Base-by-base conservation (phyloP, 768 basidiomycete genomes). In the Collybia sordida region DNA sequence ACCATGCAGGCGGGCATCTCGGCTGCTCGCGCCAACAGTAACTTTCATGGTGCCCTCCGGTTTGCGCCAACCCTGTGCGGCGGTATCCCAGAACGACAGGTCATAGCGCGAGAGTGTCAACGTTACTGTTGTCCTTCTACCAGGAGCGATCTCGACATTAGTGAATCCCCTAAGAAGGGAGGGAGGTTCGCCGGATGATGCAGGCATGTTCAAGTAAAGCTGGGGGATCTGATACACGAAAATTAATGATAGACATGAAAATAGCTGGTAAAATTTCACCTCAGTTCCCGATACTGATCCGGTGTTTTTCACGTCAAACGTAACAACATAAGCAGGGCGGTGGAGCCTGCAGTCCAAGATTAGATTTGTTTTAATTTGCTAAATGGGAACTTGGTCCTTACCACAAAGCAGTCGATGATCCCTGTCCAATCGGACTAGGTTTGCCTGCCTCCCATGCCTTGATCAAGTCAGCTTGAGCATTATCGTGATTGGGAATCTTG, bases 21-120 rank as follows among this genome's bases (percentile, higher is more conserved):
- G 71, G 59, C 86, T 88, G 60, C 88, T 90, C 51, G 79, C 75
- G 15, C 88, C 88, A 34, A 90, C 68, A 4, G 80, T 77, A 43
- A 93, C 74, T 18, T 68, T 68, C 59, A 88, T 83, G 36, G 62
- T 72, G 1, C 89, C 90, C 1, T 66, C 59, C 1, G 91, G 90
- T 55, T 78, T 81, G 53, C 72, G 71, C 90, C 92, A 93, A 2
- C 86, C 82, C 64, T 93, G 91, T 21, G 73, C 71, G 8, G 66
- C 77, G 1, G 78, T 79, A 64, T 93, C 88, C 92, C 90, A 93
- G 47, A 89, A 75, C 18, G 82, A 86, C 57, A 90, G 58, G 55
- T 88, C 85, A 57, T 88, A 83, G 28, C 85, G 73, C 12, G 87
- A 83, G 25, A 91, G 70, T 6, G 72, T 76, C 56, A 91, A 74